Evolutionary conservation across 2,329 filamentous ascomycete species (phyloP).

Genomic region (Penicillium sp.): DNA sequence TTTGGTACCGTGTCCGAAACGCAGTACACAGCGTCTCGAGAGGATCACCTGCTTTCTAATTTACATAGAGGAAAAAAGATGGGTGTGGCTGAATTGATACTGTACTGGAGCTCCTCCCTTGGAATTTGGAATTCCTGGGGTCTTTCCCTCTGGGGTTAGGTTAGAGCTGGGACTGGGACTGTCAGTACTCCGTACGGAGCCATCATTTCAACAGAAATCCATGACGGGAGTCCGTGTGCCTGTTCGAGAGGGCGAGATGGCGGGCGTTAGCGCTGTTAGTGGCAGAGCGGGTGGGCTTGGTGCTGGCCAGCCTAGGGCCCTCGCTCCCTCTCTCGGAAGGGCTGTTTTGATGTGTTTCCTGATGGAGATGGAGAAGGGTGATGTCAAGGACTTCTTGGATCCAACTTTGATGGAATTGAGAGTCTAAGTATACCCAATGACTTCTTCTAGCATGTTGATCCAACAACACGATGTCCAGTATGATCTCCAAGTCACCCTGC

Average conservation of each 20-base stretch:
- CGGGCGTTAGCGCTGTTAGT: constrained; percentile 3
- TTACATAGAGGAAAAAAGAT: not conserved
- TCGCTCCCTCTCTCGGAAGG: not conserved
- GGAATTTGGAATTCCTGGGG: not conserved
- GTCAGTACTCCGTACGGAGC: not conserved
- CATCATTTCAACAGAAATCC: not conserved
- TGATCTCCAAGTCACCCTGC: not conserved
- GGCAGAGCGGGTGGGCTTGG: not conserved
- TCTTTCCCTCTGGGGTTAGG: not conserved
- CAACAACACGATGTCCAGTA: too few species aligned
- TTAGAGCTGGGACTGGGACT: not conserved
- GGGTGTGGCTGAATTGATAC: too few species aligned
- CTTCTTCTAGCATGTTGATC: not conserved
- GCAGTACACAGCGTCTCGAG: too few species aligned
- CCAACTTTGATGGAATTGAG: not conserved
- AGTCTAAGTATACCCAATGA: not conserved
- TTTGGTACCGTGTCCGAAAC: not conserved
- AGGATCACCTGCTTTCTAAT: too few species aligned
- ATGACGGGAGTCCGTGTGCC: constrained; percentile 4
- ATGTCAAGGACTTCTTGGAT: not conserved
- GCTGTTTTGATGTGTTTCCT: not conserved
- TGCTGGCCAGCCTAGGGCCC: not conserved
- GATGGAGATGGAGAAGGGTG: not conserved
- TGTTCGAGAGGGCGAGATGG: not conserved
- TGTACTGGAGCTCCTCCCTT: too few species aligned